Evolutionary conservation across 768 basidiomycete genomes (phyloP), one percentile per base, ranked within the genome.

Genomic region (Phylloporus rhodoxanthus): DNA sequence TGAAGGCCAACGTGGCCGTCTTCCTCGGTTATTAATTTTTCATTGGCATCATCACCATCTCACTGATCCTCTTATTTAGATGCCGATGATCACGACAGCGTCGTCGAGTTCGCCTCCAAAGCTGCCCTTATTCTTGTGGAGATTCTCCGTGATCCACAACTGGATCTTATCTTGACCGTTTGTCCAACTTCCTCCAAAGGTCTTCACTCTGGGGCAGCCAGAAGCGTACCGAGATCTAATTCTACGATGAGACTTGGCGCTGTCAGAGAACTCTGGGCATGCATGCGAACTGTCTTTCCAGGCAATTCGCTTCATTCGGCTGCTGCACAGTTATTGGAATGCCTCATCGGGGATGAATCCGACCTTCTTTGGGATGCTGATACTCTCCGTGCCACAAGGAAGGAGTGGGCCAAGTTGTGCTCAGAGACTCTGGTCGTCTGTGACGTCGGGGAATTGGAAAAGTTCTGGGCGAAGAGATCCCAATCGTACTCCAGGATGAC

Each of bases 381-480:
- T 34, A 59, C 67, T 15, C 67, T 70, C 2, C 70, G 76, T 32
- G 66, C 72, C 26, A 75, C 80, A 10, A 72, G 76, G 42, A 66
- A 62, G 15, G 70, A 76, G 33, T 90, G 87, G 87, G 75, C 79
- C 2, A 66, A 60, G 14, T 62, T 89, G 0, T 84, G 81, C 50
- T 73, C 80, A 9, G 82, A 85, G 45, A 71, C 76, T 7, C 52
- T 79, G 26, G 64, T 72, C 8, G 63, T 74, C 17, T 79, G 77
- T 50, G 78, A 80, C 43, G 55, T 64, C 3, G 70, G 75, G 7
- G 66, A 70, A n/a, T 53, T 84, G 51, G 66, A 70, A 45, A 70
- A 62, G 25, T 87, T 87, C 61, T 85, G 83, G 82, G 38, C 45
- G 32, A 55, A 48, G 42, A 52, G 59, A 33, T 50, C 56, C 17